Conservation (phyloP, 2,329 filamentous ascomycete species). For the Xylariaceae sp. region DNA sequence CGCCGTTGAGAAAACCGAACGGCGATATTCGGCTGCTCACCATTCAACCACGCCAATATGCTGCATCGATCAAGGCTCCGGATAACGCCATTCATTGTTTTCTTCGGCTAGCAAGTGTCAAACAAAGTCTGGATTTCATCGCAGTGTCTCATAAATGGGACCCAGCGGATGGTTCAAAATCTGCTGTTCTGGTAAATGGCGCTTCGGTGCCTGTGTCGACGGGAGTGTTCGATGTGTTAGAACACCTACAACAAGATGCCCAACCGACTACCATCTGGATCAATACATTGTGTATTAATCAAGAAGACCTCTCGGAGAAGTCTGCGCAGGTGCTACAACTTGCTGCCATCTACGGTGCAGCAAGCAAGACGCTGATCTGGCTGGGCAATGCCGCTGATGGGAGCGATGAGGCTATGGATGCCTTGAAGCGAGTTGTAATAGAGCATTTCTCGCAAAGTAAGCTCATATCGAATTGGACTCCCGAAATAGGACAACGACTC, state of each 20-base stretch:
- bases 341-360: constrained; percentile 19
- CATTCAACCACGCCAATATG: constrained; percentile 26
- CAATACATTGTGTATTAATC: constrained; percentile 33
- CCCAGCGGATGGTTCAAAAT: constrained; percentile 14
- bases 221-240: constrained; percentile 18
- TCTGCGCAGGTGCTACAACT: constrained; percentile 27
- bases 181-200: constrained; percentile 23
- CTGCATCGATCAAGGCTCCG: constrained; percentile 16
- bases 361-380: constrained; percentile 26
- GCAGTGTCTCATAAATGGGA: constrained; percentile 25
- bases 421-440: constrained; percentile 20
- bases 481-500: constrained; percentile 12
- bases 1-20: constrained; percentile 24
- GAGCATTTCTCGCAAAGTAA: constrained; percentile 24
- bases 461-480: constrained; percentile 22
- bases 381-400: constrained; percentile 18
- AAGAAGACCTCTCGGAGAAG: constrained; percentile 25
- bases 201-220: constrained; percentile 19
- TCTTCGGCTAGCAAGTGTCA: constrained; percentile 24
- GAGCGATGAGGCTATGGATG: constrained; percentile 29
- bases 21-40: constrained; percentile 30
- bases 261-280: constrained; percentile 28
- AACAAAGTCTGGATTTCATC: constrained; percentile 19
- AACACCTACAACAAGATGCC: constrained; percentile 16
- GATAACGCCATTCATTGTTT: constrained; percentile 24